A percentile compares a stretch with the other conserved stretches of the same genome.
These are phyloP conservation scores for Boletus sp. DNA, from an alignment of 1,284 basidiomycete genomes.

Conservation along the genomic window DNA sequence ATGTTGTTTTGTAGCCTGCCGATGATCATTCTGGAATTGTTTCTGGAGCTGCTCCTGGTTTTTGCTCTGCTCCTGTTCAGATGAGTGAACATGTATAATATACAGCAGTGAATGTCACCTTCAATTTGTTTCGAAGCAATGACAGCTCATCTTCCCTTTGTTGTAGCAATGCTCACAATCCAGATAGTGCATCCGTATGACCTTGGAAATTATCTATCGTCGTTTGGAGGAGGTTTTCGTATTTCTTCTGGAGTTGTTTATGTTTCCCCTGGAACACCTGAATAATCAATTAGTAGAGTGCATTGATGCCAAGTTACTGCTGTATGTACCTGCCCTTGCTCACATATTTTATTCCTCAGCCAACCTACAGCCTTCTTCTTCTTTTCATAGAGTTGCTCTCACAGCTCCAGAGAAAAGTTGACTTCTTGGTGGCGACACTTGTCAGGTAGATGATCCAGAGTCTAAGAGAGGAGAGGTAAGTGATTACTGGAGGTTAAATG, in stretches of 20 bases:
- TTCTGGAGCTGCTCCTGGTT: not conserved
- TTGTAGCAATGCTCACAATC: not conserved
- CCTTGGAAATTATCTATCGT: not conserved
- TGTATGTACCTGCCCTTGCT: not conserved
- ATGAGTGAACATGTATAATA: not conserved
- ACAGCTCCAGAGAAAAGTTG: not conserved
- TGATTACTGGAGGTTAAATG: not conserved
- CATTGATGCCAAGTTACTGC: not conserved
- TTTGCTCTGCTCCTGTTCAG: not conserved
- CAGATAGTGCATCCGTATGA: not conserved
- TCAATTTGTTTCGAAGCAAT: not conserved
- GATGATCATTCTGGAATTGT: not conserved
- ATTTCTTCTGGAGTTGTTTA: not conserved
- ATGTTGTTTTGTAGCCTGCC: not conserved
- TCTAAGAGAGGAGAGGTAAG: not conserved
- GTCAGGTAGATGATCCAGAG: not conserved
- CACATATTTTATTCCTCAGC: not conserved
- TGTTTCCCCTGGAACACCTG: not conserved
- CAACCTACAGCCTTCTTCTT: not conserved
- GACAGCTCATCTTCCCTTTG: not conserved
- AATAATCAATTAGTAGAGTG: not conserved
- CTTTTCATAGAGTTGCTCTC: not conserved
- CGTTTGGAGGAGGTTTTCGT: not conserved
- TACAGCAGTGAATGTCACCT: not conserved
- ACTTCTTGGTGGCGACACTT: not conserved